Percentiles rank a stretch among this genome's conserved stretches.
These are phyloP conservation scores for Talaromyces wortmannii DNA, from an alignment of 495 filamentous ascomycete genomes.

Conservation along the genomic window DNA sequence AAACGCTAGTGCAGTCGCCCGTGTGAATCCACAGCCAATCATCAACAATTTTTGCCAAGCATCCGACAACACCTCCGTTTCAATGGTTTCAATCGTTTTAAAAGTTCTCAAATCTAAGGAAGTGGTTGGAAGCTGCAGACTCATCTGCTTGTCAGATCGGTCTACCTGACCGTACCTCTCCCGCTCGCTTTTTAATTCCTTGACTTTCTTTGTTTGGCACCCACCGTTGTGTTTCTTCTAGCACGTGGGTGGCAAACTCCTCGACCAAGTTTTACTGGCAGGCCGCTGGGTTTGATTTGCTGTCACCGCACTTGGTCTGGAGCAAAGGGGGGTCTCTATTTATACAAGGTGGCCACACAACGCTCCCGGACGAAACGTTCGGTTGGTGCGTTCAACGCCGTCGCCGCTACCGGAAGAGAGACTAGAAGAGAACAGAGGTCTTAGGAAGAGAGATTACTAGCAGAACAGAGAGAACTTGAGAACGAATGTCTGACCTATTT, in stretches of 20 bases:
- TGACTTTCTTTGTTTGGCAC: not conserved
- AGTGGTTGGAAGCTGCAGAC: not conserved
- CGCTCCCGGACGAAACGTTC: too few species aligned
- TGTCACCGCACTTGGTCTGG: too few species aligned
- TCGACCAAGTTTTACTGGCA: conserved; percentile 4
- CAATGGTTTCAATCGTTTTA: not conserved
- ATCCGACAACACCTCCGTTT: not conserved
- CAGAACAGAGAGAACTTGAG: too few species aligned
- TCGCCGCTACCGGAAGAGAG: too few species aligned
- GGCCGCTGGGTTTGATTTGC: too few species aligned
- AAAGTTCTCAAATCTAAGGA: not conserved
- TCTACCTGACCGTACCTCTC: not conserved
- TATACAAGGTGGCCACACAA: too few species aligned
- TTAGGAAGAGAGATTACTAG: too few species aligned
- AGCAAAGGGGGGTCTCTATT: too few species aligned
- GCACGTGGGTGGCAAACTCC: conserved; percentile 12
- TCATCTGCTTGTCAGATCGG: not conserved
- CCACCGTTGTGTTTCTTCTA: not conserved
- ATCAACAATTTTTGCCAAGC: not conserved
- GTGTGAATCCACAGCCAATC: not conserved
- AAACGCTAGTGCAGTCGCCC: not conserved
- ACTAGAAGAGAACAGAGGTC: too few species aligned
- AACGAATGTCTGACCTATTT: too few species aligned
- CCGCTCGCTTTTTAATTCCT: not conserved
- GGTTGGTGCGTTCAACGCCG: too few species aligned